These are phyloP conservation scores for Botrytis galanthina DNA, from an alignment of 2,329 filamentous ascomycete species.

Conservation along the genomic window DNA sequence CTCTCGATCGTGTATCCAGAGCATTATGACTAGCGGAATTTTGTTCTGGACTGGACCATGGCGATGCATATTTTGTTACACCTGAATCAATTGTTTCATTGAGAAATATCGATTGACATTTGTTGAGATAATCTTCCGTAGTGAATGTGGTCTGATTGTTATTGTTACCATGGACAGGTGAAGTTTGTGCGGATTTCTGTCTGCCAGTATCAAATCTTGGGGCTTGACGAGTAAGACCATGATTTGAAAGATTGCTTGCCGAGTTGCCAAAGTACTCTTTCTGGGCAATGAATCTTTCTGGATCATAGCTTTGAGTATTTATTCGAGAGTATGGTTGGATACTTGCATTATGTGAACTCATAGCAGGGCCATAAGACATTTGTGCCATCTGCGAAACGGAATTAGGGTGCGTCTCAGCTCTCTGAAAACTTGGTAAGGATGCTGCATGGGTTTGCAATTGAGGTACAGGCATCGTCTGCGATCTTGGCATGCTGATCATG, in stretches of 20 bases:
- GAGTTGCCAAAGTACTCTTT: conserved; percentile 15
- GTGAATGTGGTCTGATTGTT: conserved; percentile 1
- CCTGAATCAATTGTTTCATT: background rate
- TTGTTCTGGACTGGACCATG: background rate
- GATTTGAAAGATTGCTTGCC: conserved; percentile 43
- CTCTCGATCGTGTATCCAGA: background rate
- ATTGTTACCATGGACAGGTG: conserved; percentile 45
- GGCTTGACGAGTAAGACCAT: conserved; percentile 48
- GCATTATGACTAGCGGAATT: conserved; percentile 1
- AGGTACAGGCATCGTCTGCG: conserved; percentile 25
- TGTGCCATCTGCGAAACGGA: background rate
- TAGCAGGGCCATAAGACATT: background rate
- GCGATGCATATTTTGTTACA: background rate
- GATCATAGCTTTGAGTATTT: background rate
- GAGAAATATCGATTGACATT: conserved; percentile 10
- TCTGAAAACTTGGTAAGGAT: conserved; percentile 20
- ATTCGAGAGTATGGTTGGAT: conserved; percentile 4
- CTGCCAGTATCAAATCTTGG: conserved; percentile 59
- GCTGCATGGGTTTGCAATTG: conserved; percentile 6
- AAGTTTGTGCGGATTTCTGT: conserved; percentile 61
- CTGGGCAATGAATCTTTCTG: conserved; percentile 3
- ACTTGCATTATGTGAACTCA: background rate
- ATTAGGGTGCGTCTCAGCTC: conserved; percentile 28
- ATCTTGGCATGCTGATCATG: conserved; percentile 18
- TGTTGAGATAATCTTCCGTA: conserved; percentile 4